phyloP scores from a whole-genome alignment of 2,329 filamentous ascomycete species.

The Aspergillus proliferans region DNA sequence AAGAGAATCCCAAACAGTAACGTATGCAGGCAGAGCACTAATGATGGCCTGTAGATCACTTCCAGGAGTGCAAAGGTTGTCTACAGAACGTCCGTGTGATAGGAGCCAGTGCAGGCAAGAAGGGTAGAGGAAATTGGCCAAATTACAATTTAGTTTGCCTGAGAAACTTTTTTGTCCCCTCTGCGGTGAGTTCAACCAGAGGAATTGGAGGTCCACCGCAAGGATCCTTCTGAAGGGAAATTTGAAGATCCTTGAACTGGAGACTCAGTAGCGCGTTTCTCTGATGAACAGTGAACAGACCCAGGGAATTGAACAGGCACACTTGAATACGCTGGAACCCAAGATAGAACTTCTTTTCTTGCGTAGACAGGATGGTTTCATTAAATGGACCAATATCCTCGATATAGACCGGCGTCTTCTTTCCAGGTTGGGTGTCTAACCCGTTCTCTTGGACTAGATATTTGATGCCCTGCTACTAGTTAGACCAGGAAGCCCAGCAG shows the following conservation, averaged over 20 bases:
- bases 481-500: neutral
- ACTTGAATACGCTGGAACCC: conserved; percentile 11
- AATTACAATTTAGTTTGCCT: too few species aligned
- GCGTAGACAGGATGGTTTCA: conserved; percentile 10
- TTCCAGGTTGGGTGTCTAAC: conserved; percentile 9
- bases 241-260: neutral
- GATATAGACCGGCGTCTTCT: conserved; percentile 15
- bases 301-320: conserved; percentile 10
- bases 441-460: conserved; percentile 5
- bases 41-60: too few species aligned
- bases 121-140: too few species aligned
- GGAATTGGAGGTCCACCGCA: too few species aligned
- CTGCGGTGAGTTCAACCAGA: too few species aligned
- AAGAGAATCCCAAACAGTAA: too few species aligned
- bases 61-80: too few species aligned
- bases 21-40: too few species aligned
- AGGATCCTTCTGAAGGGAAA: too few species aligned
- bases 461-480: neutral
- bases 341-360: conserved; percentile 12
- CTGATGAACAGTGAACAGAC: conserved; percentile 11
- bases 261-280: conserved; percentile 2
- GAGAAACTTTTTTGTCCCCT: too few species aligned
- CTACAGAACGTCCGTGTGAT: too few species aligned
- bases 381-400: conserved; percentile 12
- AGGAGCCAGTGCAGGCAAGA: too few species aligned